A percentile compares a stretch with the other conserved stretches of the same genome.
Evolutionary conservation across 441 rosid species (phyloP).

Genomic region (Euphorbia schlechtendalii): DNA sequence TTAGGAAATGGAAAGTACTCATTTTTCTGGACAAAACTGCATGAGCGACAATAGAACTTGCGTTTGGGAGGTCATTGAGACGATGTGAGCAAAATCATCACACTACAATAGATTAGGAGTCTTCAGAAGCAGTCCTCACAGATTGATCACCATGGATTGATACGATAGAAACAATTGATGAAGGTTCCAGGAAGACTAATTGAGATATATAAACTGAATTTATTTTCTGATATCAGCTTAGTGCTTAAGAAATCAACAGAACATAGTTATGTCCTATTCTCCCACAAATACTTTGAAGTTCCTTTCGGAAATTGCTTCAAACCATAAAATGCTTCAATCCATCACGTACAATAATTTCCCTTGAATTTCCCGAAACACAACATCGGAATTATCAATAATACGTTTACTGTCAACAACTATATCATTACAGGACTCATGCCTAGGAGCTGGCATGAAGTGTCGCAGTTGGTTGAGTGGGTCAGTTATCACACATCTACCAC

Average conservation of each 20-base stretch:
- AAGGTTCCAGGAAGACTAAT: not conserved
- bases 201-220: not conserved
- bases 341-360: conserved; percentile 17
- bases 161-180: not conserved
- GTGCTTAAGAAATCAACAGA: not conserved
- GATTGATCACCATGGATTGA: not conserved
- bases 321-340: not conserved
- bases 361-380: conserved; percentile 27
- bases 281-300: not conserved
- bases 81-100: not conserved
- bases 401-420: conserved; percentile 37
- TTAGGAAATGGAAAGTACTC: not conserved
- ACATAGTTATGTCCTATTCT: not conserved
- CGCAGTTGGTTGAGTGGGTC: conserved; percentile 34
- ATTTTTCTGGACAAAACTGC: not conserved
- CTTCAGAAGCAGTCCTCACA: not conserved
- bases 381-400: conserved; percentile 29
- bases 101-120: not conserved
- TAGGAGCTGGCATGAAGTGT: conserved; percentile 32
- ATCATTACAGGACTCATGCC: conserved; percentile 35
- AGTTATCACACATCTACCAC: conserved; percentile 17
- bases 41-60: not conserved
- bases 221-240: not conserved
- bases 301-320: not conserved
- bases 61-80: not conserved